Base-by-base conservation (phyloP, 495 filamentous ascomycete genomes). In the Penicillium canescens region DNA sequence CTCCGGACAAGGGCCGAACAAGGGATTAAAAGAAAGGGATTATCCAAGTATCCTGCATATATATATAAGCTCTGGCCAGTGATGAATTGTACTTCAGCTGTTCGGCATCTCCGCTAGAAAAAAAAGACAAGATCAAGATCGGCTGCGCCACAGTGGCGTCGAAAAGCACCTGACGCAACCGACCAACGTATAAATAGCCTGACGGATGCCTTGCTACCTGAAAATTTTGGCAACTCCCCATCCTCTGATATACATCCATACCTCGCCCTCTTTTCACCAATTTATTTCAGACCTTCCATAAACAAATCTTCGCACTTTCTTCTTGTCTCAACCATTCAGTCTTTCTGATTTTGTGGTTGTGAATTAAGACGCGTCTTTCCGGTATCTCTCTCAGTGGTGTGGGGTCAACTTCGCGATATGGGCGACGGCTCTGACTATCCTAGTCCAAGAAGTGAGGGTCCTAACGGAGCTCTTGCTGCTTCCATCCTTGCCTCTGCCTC, bases 341-440 rank as follows among this genome's bases (percentile, higher is more conserved):
- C 10, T 23, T 48, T 18, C 39, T 39, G 23, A 28, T 21, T 46
- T 48, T 47, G 47, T 54, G 42, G 39, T 50, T 31, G 47, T 56
- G 33, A 51, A 49, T 56, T 44, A 46, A 43, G 46, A 65, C 64
- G 59, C 62, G 61, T 65, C 51, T 59, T 56, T 46, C 40, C 50
- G 60, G 63, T 66, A 57, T 61, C 60, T 55, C 50, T 63, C 59
- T 63, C 61, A 59, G 54, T 59, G 42, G 66, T 69, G 67, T 72
- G 66, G 73, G 71, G 70, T 68, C 60, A 37, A 54, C 42, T 38
- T 48, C 42, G 40, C 68, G 67, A 73, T 66, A 78, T 78, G 75
- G 75, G 75, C 52, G 74, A 77, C 72, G 74, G 72, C 40, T 72
- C 73, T 75, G 74, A 78, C 65, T 78, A 78, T 67, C 75, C 75